Evolutionary conservation across 2,329 filamentous ascomycete species (phyloP), one percentile per base, ranked within the genome.

Genomic region (Talaromyces marneffei): DNA sequence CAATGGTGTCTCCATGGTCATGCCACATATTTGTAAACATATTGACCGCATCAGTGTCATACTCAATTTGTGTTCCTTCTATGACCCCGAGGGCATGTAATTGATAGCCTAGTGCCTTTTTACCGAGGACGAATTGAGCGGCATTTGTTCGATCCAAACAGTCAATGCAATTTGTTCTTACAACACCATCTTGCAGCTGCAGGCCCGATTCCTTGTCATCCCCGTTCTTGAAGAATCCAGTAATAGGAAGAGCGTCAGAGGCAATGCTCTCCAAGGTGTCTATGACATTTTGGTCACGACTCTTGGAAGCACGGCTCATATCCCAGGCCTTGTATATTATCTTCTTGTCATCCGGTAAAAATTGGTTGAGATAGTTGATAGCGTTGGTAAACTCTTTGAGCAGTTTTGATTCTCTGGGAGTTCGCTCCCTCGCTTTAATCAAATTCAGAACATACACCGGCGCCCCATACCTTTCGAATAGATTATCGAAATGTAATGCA

Each of bases 1-100:
- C 94, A 69, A 99, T 97, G 3, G 92, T 97, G 74, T 99, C 94
- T 61, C 94, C 94, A 71, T 99, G 94, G 67, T 96, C 92, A 73
- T 97, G 92, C 78, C 92, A 96, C 93, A 99, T 97, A 69, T 96
- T 90, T 1, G 94, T 97, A 68, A 99, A 97, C 9, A 97, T 84
- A 68, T 97, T 96, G 62, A 97, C 89, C 2, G 91, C 92, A 76
- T 99, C 94, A 0, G 92, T 96, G 69, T 99, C 94, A 71, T 96
- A 99, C 62, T 93, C 88, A 57, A 99, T 85, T 1, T 84, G 85
- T 1, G 89, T 88, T 39, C 88, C 84, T 61, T 87, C 85, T 29
- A 97, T 87, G 31, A 99, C 88, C 5, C 94, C 94, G 3, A 99
- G 82, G 2, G 93, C 92, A 72, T 96, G 89, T 8, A 99, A 82